phyloP scores from a whole-genome alignment of 1,284 basidiomycete genomes.

The Ceratobasidium sp. region DNA sequence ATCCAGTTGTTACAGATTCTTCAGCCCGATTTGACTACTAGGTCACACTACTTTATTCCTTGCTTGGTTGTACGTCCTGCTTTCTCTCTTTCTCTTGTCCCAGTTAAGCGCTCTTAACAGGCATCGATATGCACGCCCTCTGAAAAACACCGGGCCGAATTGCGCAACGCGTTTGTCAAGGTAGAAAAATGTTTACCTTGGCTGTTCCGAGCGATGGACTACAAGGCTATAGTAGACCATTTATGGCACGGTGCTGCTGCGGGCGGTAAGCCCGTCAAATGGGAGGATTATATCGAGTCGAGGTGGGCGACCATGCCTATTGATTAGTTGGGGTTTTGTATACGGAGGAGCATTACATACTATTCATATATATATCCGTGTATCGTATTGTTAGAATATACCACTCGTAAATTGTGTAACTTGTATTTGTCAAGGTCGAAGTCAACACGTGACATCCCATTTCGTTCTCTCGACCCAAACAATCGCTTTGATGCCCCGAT shows the following conservation, averaged over 20 bases:
- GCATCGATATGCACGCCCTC: constrained; percentile 5
- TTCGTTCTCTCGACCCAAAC: no score
- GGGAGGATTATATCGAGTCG: constrained; percentile 34
- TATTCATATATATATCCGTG: no score
- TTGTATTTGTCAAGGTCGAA: no score
- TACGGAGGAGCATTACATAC: no score
- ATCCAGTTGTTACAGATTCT: background rate
- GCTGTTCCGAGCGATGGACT: constrained; percentile 4
- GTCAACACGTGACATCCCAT: no score
- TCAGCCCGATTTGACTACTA: constrained; percentile 21
- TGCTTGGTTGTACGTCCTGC: constrained; percentile 18
- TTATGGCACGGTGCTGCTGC: constrained; percentile 31
- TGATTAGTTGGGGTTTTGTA: background rate
- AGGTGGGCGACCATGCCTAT: constrained; percentile 13
- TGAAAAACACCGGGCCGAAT: constrained; percentile 7
- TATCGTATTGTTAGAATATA: no score
- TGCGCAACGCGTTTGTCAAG: background rate
- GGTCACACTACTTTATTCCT: constrained; percentile 9
- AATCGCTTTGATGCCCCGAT: no score
- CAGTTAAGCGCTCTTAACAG: background rate
- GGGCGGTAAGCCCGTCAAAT: constrained; percentile 9
- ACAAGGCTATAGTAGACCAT: constrained; percentile 5
- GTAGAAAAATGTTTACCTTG: background rate
- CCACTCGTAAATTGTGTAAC: no score
- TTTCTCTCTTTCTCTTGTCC: background rate